Evolutionary conservation across 2,329 filamentous ascomycete species (phyloP), one percentile per base, ranked within the genome.

Genomic region (Fusarium nisikadoi): DNA sequence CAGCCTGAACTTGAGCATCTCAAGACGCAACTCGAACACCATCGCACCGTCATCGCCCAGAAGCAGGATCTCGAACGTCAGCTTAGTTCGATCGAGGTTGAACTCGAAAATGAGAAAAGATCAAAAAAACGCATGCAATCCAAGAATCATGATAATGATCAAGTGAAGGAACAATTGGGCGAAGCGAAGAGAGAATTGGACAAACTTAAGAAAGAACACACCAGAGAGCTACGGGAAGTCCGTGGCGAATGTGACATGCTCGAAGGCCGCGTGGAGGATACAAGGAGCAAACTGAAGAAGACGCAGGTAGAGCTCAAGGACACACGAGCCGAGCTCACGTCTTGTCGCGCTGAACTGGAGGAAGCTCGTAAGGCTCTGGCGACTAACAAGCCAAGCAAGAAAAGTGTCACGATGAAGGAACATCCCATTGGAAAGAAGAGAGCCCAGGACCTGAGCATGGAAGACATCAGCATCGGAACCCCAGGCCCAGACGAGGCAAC

Each of bases 1-100:
- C 87, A 86, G 68, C 87, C 87, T 29, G 87, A 90, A 73, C 72
- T 89, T 20, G 87, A 90, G 43, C 87, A 89, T 62, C 81, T 90
- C 31, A 83, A 84, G 70, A 85, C 86, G 5, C 87, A 90, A 75
- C 79, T 90, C 16, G 78, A 83, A 33, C 84, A 86, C 19, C 90
- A 95, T 59, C 91, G 94, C 76, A 86, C 88, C 5, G 84, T 93
- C 16, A 84, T 97, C 20, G 86, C 92, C 3, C 94, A 97, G 78
- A 97, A 97, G 80, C 85, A 95, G 49, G 87, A 92, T 4, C 83
- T 98, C 19, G 91, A 96, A 78, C 91, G 93, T 50, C 93, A 96
- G 81, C 81, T 97, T 33, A 91, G 88, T 77, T 90, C 91, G 4
- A 81, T 95, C 5, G 93, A 97, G 80, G 90, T 94, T 46, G 93